Evolutionary conservation across 176 grass and related monocot species (phyloP).

Genomic region (Neostapfia colusana): DNA sequence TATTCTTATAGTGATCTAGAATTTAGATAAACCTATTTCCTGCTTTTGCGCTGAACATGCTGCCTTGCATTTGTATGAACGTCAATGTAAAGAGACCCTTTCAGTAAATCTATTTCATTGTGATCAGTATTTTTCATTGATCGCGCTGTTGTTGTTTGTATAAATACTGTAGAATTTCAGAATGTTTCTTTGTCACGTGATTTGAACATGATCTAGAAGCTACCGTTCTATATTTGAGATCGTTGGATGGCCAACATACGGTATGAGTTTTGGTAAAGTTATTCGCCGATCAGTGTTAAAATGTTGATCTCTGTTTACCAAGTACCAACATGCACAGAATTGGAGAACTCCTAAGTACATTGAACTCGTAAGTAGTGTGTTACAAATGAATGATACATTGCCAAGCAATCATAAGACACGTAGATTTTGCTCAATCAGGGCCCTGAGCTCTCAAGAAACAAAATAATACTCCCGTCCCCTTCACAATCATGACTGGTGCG

Average conservation of each 20-base stretch:
- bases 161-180: background rate
- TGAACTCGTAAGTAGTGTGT: background rate
- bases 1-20: background rate
- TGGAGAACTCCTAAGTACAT: background rate
- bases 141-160: background rate
- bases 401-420: background rate
- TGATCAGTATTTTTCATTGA: background rate
- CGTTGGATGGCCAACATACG: background rate
- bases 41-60: background rate
- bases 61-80: background rate
- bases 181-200: background rate
- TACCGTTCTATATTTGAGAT: background rate
- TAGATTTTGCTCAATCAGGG: background rate
- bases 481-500: background rate
- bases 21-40: background rate
- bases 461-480: background rate
- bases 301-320: background rate
- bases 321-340: background rate
- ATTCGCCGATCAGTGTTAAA: background rate
- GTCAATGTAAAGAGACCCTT: background rate
- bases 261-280: background rate
- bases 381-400: background rate
- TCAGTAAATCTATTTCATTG: background rate
- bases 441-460: background rate
- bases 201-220: background rate